Evolutionary conservation across 1,284 basidiomycete genomes (phyloP).

Genomic region (Ceratorhiza oryzae-sativae): DNA sequence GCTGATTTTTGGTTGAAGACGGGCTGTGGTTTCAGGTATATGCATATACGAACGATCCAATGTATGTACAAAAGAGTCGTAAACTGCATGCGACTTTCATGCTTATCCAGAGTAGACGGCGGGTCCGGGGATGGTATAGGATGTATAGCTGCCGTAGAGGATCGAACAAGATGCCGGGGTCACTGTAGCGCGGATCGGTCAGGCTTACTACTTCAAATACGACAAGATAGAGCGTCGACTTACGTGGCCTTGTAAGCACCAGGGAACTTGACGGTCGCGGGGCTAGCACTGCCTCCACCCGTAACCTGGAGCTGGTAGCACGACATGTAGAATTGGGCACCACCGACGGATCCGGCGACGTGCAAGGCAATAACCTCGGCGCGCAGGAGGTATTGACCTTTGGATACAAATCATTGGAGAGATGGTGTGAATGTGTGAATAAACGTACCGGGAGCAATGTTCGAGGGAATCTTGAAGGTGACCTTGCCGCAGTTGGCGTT

Average conservation of each 20-base stretch:
- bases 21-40: neutral
- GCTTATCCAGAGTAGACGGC: conserved; percentile 36
- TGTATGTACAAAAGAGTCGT: neutral
- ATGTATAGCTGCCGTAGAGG: conserved; percentile 45
- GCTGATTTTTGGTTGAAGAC: no score
- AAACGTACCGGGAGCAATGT: conserved; percentile 55
- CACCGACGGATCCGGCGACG: conserved; percentile 57
- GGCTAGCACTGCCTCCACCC: conserved; percentile 46
- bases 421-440: no score
- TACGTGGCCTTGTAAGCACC: conserved; percentile 51
- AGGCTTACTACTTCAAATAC: neutral
- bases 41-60: neutral
- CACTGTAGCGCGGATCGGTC: conserved; percentile 2
- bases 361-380: conserved; percentile 61
- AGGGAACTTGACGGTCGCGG: conserved; percentile 61
- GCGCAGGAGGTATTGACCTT: conserved; percentile 61
- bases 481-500: conserved; percentile 58
- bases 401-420: neutral
- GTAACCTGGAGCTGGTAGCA: conserved; percentile 46
- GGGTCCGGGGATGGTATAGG: conserved; percentile 56
- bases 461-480: conserved; percentile 60
- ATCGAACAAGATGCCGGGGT: conserved; percentile 44
- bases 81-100: neutral
- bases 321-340: conserved; percentile 53
- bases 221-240: neutral